These are phyloP conservation scores for Groenewaldozyma auringiensis DNA, from an alignment of 1,139 yeast species.

Conservation along the genomic window DNA sequence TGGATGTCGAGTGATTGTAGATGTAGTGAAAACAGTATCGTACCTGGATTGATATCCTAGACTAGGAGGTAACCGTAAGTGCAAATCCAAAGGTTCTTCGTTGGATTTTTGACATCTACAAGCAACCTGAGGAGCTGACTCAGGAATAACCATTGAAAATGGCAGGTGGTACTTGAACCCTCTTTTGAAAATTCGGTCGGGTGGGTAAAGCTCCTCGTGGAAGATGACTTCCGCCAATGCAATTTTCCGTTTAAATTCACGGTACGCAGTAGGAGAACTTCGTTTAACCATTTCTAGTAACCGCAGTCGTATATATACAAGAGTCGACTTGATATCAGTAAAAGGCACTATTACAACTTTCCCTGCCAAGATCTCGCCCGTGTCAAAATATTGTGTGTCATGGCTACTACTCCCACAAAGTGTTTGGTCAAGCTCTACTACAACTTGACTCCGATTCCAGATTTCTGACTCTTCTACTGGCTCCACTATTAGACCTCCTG, in stretches of 20 bases:
- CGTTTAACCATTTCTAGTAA: constrained; percentile 13
- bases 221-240: constrained; percentile 15
- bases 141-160: constrained; percentile 18
- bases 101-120: constrained; percentile 9
- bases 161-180: constrained; percentile 16
- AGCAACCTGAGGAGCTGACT: constrained; percentile 7
- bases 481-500: background rate
- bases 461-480: background rate
- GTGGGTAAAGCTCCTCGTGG: constrained; percentile 15
- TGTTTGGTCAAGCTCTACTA: background rate
- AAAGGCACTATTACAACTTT: constrained; percentile 13
- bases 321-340: constrained; percentile 8
- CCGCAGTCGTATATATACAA: constrained; percentile 11
- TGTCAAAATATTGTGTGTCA: constrained; percentile 5
- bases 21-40: background rate
- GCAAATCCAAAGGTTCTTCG: background rate
- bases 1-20: background rate
- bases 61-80: constrained; percentile 6
- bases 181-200: constrained; percentile 11
- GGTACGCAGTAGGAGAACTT: constrained; percentile 8
- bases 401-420: background rate
- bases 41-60: constrained; percentile 3
- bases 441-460: background rate
- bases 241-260: constrained; percentile 9
- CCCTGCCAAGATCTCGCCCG: constrained; percentile 15